These are phyloP conservation scores for Lojkania enalia DNA, from an alignment of 2,329 filamentous ascomycete genomes.

Conservation along the genomic window DNA sequence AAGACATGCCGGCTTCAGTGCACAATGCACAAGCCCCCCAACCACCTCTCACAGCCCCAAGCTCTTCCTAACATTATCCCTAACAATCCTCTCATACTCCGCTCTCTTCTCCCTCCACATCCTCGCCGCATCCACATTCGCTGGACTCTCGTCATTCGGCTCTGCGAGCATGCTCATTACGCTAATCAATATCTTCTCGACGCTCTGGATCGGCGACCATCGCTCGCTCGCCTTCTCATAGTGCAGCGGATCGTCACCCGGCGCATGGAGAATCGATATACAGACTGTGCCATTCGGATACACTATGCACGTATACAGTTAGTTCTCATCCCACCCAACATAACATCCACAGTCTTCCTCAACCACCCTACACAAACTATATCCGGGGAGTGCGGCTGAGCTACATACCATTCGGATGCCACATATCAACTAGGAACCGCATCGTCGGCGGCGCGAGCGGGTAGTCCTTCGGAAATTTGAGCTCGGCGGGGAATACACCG, in stretches of 20 bases:
- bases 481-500: constrained; percentile 85
- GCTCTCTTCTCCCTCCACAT: constrained; percentile 79
- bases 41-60: constrained; percentile 39
- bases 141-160: constrained; percentile 93
- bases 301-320: constrained; percentile 55
- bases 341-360: constrained; percentile 1
- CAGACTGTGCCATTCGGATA: constrained; percentile 87
- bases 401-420: constrained; percentile 81
- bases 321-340: too few species aligned
- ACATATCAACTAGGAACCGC: constrained; percentile 82
- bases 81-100: constrained; percentile 78
- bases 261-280: constrained; percentile 95
- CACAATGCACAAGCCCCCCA: too few species aligned
- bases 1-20: too few species aligned
- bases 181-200: constrained; percentile 88
- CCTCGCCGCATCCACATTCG: constrained; percentile 90
- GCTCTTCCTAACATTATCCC: constrained; percentile 55
- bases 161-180: constrained; percentile 91
- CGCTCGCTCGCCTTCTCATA: constrained; percentile 90
- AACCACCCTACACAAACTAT: neutral
- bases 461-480: constrained; percentile 83
- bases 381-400: neutral
- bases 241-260: constrained; percentile 89
- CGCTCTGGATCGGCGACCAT: constrained; percentile 93
- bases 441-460: constrained; percentile 86